Base-by-base conservation (phyloP, 192 early-diverging fungal genomes). In the Endogone sp. region DNA sequence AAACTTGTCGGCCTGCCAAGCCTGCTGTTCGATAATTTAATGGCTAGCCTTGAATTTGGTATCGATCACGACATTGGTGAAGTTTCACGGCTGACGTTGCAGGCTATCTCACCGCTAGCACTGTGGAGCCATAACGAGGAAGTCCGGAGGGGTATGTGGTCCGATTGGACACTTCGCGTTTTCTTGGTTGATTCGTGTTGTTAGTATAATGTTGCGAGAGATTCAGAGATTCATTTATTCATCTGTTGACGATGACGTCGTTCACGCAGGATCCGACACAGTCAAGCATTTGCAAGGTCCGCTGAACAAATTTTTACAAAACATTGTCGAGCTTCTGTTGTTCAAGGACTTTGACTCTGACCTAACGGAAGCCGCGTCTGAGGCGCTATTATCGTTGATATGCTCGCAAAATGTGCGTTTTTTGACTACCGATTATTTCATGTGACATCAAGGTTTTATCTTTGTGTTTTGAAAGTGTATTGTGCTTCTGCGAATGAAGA, bases 311-410 rank as follows among this genome's bases (percentile, higher is more conserved):
- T 82, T 89, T 30, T 63, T 92, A 27, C 75, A 81, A 29, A 69
- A 80, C 29, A 70, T 81, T 3, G 66, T 92, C 25, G 75, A 88
- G 26, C 73, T 83, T 58, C 70, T 92, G 23, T 66, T 90, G 28
- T 90, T 90, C 63, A 81, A 85, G 66, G 84, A 84, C 59, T 76
- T 92, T 55, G 88, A 92, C 59, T 62, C 81, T 3, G 79, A 84
- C 20, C 56, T 92, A 16, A 72, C 90, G n/a, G 85, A 90, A 55
- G 70, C 83, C 0, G 88, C 85, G 0, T 79, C 84, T 2, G 86
- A 87, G 4, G 77, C 88, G 22, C 74, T 90, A 2, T 70, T 91
- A 66, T 76, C 83, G 2, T 71, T 92, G 11, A 80, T 86, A 3
- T 76, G 85, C 59, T 23, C 59, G 10, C 59, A 60, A 28, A 60